Base-by-base conservation (phyloP, 495 filamentous ascomycete genomes). In the Neurospora sp. region DNA sequence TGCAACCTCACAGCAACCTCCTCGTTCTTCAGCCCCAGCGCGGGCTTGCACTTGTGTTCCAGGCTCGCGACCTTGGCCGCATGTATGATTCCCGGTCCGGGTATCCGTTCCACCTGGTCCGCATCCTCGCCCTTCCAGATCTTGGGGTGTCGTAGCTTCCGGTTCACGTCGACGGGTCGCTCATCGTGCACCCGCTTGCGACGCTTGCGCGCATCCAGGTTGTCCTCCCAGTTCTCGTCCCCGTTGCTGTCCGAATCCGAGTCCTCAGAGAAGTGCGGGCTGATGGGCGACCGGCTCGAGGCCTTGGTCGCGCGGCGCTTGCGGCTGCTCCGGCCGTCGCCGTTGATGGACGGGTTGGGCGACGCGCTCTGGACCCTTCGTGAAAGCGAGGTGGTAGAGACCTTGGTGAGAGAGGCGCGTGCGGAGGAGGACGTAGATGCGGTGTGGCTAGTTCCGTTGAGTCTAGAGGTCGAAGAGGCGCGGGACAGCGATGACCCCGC, bases 61-160 rank as follows among this genome's bases (percentile, higher is more conserved):
- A 79, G 86, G 83, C 81, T 83, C 27, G 90, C 90, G 69, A 93
- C 89, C 72, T 92, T 89, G 23, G 86, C 86, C 0, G 91, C 91
- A 78, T 94, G 92, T 44, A 93, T 88, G 9, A 86, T 81, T 69
- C 23, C 54, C 23, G 54, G 82, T 82, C 42, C 81, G 76, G 71
- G 42, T n/a, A 39, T n/a, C 54, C 72, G 62, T 16, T 73, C 73
- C 18, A 71, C 69, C 48, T 77, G 73, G 3, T 39, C 71, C 69
- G 85, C 88, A 27, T 88, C 83, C 8, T 86, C 87, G 74, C 89
- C 90, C n/a, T 78, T 75, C 76, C 83, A 84, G 37, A 89, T 85
- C 77, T 87, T 87, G 72, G 87, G 82, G 23, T 89, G 90, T 66
- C 88, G 85, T 73, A 94, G 74, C 74, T 85, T 83, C 71, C 92